Conservation (phyloP, 768 basidiomycete species). For the Phanerodontia chrysosporium region DNA sequence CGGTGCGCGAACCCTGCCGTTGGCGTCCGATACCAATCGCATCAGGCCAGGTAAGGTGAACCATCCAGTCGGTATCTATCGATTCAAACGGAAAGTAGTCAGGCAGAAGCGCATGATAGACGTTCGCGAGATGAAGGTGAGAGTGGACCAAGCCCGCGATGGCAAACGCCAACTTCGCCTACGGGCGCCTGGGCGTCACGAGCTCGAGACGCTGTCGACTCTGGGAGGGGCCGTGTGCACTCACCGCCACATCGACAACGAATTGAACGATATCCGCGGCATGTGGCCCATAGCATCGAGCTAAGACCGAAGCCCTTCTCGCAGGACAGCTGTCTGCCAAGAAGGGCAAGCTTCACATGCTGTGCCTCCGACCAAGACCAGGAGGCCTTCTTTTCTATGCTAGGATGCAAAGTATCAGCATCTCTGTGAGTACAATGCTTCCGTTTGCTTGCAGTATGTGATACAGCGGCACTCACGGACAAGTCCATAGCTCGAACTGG, state of each 20-base stretch:
- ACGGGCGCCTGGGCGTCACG: background rate
- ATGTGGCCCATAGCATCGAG: background rate
- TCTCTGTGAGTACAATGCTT: too few species aligned
- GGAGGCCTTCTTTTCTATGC: too few species aligned
- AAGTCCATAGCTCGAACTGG: too few species aligned
- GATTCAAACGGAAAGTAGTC: background rate
- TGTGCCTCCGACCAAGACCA: too few species aligned
- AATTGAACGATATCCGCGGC: background rate
- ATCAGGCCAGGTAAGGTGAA: background rate
- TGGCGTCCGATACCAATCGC: constrained; percentile 5
- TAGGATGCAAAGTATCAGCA: too few species aligned
- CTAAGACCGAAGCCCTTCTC: background rate
- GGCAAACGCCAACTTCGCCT: background rate
- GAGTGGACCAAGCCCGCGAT: background rate
- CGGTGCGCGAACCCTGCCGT: background rate
- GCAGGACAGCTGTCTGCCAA: too few species aligned
- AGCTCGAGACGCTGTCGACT: background rate
- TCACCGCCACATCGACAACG: background rate
- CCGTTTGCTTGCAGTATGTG: too few species aligned
- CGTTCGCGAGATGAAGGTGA: constrained; percentile 1
- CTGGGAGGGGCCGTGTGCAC: background rate
- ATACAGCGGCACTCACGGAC: too few species aligned
- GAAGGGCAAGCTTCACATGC: too few species aligned
- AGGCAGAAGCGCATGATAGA: background rate
- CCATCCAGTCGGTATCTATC: background rate